Percentiles rank a stretch among this genome's conserved stretches.
phyloP scores from a whole-genome alignment of 345 rosid genomes.

The Citrus mangshanensis region DNA sequence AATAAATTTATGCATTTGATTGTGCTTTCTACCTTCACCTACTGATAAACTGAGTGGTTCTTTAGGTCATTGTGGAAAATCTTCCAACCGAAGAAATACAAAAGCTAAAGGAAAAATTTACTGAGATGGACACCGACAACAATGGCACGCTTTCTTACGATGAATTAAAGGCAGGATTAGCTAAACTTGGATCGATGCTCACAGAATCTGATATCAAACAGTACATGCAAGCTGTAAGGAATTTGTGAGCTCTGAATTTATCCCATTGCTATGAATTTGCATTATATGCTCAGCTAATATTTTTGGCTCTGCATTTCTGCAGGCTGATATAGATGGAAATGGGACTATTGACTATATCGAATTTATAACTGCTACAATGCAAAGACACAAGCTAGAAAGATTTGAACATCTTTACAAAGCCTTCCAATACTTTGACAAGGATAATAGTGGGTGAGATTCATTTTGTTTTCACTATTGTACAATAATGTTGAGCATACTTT shows the following conservation, averaged over 20 bases:
- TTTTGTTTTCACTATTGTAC: background rate
- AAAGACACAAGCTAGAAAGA: too few species aligned
- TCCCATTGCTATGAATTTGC: too few species aligned
- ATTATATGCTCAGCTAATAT: too few species aligned
- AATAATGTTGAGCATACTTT: background rate
- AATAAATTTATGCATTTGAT: background rate
- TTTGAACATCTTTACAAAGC: too few species aligned
- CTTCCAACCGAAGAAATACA: constrained; percentile 74
- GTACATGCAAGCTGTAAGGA: constrained; percentile 66
- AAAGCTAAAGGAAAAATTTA: constrained; percentile 74
- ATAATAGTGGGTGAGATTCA: constrained; percentile 64
- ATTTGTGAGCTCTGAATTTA: background rate
- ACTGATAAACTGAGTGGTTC: too few species aligned
- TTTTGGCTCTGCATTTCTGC: too few species aligned
- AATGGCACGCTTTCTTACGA: constrained; percentile 81
- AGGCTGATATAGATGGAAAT: too few species aligned
- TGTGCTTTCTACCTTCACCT: too few species aligned
- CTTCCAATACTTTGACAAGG: too few species aligned
- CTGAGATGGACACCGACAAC: constrained; percentile 78
- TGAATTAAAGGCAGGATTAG: constrained; percentile 70
- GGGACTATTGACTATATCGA: too few species aligned
- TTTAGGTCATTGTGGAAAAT: constrained; percentile 50
- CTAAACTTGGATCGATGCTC: constrained; percentile 74
- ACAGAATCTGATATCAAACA: constrained; percentile 71
- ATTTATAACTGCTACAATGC: too few species aligned